These are phyloP conservation scores for Vitis cinerea DNA, from an alignment of 164 flowering plant genomes.

Conservation along the genomic window DNA sequence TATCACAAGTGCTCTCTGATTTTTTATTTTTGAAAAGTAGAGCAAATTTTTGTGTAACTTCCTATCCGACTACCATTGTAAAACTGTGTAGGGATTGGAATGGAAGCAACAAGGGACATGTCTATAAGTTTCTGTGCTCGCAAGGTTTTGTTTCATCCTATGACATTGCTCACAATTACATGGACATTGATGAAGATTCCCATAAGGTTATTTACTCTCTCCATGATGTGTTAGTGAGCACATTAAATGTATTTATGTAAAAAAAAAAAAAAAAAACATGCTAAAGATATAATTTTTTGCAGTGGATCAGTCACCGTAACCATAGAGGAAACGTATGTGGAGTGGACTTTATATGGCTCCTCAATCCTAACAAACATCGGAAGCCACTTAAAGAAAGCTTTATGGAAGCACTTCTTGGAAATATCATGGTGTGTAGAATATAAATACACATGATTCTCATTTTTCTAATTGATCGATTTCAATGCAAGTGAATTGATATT, in stretches of 20 bases:
- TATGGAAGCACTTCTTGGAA: slow-evolving; percentile 25
- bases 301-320: slow-evolving; percentile 37
- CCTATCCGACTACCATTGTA: background rate
- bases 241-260: background rate
- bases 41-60: no score
- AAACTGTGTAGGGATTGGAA: slow-evolving; percentile 26
- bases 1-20: background rate
- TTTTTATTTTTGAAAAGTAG: background rate
- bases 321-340: slow-evolving; percentile 33
- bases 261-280: no score
- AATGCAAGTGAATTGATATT: background rate
- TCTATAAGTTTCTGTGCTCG: slow-evolving; percentile 26
- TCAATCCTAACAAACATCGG: slow-evolving; percentile 18
- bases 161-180: slow-evolving; percentile 24
- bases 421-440: slow-evolving; percentile 15
- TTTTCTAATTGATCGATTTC: background rate
- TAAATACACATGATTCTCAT: background rate
- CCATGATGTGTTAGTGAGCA: background rate
- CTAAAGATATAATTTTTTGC: background rate
- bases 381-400: slow-evolving; percentile 26
- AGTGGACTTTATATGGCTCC: slow-evolving; percentile 35
- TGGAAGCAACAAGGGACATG: slow-evolving; percentile 32
- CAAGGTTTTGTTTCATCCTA: slow-evolving; percentile 36
- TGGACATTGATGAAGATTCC: slow-evolving; percentile 17
- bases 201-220: slow-evolving; percentile 18